These are phyloP conservation scores for Artemisia annua DNA, from an alignment of 129 eudicot genomes.

Conservation along the genomic window DNA sequence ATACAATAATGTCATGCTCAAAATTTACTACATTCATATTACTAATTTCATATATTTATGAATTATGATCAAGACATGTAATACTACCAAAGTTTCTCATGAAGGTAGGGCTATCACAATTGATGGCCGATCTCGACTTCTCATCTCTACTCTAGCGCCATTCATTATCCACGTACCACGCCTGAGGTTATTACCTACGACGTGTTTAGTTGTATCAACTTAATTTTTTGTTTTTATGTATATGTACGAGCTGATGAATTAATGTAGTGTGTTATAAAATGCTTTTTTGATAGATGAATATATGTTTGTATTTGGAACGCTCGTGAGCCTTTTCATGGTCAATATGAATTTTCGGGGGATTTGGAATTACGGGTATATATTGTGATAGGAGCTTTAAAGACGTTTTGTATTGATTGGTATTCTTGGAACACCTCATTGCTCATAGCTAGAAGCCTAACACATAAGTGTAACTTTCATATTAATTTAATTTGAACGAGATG, in stretches of 20 bases:
- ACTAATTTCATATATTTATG: too few relatives aligned
- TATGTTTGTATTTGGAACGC: too few relatives aligned
- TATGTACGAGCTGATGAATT: too few relatives aligned
- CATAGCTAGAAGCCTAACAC: too few relatives aligned
- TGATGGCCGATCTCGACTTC: constrained; percentile 44
- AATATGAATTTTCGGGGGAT: neutral
- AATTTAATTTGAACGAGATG: too few relatives aligned
- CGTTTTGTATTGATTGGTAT: neutral
- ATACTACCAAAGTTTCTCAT: constrained; percentile 43
- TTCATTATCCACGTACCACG: constrained; percentile 68
- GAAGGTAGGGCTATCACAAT: constrained; percentile 63
- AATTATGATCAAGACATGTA: neutral
- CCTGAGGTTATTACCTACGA: constrained; percentile 32
- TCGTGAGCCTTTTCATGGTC: neutral
- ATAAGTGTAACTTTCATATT: too few relatives aligned
- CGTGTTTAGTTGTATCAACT: too few relatives aligned
- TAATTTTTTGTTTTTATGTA: too few relatives aligned
- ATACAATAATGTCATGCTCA: neutral
- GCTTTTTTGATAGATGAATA: too few relatives aligned
- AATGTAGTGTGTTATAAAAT: too few relatives aligned
- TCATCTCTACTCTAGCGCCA: constrained; percentile 56
- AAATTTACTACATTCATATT: neutral
- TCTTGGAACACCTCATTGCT: too few relatives aligned
- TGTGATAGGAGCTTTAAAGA: neutral
- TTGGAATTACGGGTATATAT: neutral